These are phyloP conservation scores for Dothidotthia symphoricarpi DNA, from an alignment of 2,329 filamentous ascomycete genomes.

Conservation along the genomic window DNA sequence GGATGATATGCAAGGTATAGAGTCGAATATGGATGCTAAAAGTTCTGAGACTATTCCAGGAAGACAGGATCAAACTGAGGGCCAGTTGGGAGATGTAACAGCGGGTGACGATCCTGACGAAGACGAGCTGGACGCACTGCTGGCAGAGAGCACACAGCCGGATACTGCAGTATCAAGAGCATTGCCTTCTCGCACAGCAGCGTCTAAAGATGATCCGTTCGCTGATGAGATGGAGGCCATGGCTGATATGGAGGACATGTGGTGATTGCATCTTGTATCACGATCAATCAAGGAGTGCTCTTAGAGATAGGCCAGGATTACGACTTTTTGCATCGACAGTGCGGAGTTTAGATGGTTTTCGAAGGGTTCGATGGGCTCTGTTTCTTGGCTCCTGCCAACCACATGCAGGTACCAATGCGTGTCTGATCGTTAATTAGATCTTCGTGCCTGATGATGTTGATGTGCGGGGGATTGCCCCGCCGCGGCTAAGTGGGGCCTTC, in stretches of 20 bases:
- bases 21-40: neutral
- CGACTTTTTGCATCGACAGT: no score
- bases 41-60: constrained; percentile 2
- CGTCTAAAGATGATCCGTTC: constrained; percentile 33
- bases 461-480: constrained; percentile 9
- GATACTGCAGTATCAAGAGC: constrained; percentile 7
- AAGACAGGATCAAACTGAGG: neutral
- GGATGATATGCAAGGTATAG: constrained; percentile 14
- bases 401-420: neutral
- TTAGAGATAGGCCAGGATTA: neutral
- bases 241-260: constrained; percentile 41
- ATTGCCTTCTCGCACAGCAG: constrained; percentile 9
- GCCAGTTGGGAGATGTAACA: constrained; percentile 15
- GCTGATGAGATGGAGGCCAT: constrained; percentile 44
- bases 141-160: constrained; percentile 48
- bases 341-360: neutral
- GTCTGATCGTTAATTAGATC: neutral
- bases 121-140: constrained; percentile 55
- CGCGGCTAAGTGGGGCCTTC: constrained; percentile 11
- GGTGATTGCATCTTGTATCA: constrained; percentile 12
- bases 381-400: neutral
- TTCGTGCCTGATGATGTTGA: neutral
- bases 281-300: no score
- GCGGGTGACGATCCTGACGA: constrained; percentile 46
- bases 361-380: neutral